Base-by-base conservation (phyloP, 1,284 basidiomycete genomes). In the Sanguinoderma infundibulare region DNA sequence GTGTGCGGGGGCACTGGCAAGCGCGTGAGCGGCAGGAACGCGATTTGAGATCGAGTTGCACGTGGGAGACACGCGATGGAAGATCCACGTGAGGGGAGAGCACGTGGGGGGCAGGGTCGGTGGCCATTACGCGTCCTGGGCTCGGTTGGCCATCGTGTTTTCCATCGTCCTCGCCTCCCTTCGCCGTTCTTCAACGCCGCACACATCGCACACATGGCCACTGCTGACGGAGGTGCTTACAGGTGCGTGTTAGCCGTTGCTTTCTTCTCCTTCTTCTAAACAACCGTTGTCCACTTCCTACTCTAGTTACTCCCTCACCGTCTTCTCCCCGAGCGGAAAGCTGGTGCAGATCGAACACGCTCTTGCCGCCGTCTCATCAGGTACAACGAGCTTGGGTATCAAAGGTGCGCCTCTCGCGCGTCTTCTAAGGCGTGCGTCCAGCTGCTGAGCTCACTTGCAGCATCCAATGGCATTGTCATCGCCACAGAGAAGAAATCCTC, bases 341-440 rank as follows among this genome's bases (percentile, higher is more conserved):
- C 87, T 98, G 59, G 95, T 98, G 59, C 98, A 99, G 83, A 99
- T 99, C 75, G 98, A 99, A 81, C 98, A 99, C 81, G 98, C 98
- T 42, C 84, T 99, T 62, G 98, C 98, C 60, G 96, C 96, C 24
- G 98, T 99, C 57, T 87, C 93, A n/a, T 91, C 92, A 69, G 98
- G 98, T 54, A 97, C 96, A 49, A 99, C 98, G 35, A 96, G 93
- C 75, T 86, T 99, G 53, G 98, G 98, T 62, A 98, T 99, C 79
- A 99, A 99, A 85, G 98, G 96, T 96, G 69, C 64, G 67, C 67
- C 63, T 63, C 55, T 64, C 8, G 40, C 5, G 52, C 28, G 28
- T 24, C 54, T 28, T 59, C 51, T 34, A 39, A 14, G 46, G 14
- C 49, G 35, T 55, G 35, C 39, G 39, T n/a, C 57, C 49, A 12